Evolutionary conservation across 139 green algal species (phyloP), one percentile per base, ranked within the genome.

Genomic region (Tetraselmis chui): DNA sequence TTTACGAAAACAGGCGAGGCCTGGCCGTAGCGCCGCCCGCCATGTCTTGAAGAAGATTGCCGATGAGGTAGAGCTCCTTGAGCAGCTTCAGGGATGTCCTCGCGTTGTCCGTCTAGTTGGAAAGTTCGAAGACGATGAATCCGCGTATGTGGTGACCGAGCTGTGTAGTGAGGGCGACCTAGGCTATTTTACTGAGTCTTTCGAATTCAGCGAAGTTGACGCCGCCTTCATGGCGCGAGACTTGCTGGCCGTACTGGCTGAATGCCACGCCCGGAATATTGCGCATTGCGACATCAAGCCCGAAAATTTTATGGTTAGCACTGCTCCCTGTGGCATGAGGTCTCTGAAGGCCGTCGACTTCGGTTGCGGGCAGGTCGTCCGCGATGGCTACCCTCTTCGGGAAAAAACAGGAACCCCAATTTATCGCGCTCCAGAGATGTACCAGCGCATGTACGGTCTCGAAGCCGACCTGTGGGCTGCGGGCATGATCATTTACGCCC

Each of bases 401-500:
- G 45, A 67, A 18, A 67, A 67, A 18, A 67, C 45, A 67, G 45
- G 45, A 5, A 67, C 45, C 18, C 45, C 45, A 5, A 25, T 67
- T 5, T 67, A 67, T 67, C 45, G 45, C 45, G 45, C 45, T 25
- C 45, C 45, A 18, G 45, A 67, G 45, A 67, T 67, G 45, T 78
- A 27, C 59, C 32, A 77, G 29, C 74, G 67, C 1, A 76, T 58
- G 24, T 89, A 89, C 76, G 31, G 76, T 77, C 80, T 29, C 1
- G 31, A 59, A 30, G 84, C 83, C 0, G 88, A 92, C 58, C 29
- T 88, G 23, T 92, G 88, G 88, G 82, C 79, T 25, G 59, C 88
- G 26, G 88, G 88, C 45, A 86, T 90, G 24, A 89, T 92, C 45
- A 59, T 85, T 29, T 92, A 88, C 82, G 87, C 90, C 76, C 76